Conservation (phyloP, 1,284 basidiomycete genomes). For the Pterulicium gracile region DNA sequence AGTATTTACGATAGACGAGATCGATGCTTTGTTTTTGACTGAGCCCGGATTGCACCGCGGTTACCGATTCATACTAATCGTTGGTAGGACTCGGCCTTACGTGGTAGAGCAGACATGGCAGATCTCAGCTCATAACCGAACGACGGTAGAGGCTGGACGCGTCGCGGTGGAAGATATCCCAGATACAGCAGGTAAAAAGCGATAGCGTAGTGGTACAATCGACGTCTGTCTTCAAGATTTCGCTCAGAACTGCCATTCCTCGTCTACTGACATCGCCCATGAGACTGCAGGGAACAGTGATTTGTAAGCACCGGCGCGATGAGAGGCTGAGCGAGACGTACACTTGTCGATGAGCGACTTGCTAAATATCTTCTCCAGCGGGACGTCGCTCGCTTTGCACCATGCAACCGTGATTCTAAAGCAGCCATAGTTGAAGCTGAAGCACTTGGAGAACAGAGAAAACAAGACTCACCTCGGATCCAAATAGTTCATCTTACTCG, state of each 20-base stretch:
- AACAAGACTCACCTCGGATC: conserved; percentile 61
- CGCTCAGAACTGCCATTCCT: conserved; percentile 80
- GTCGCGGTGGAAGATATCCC: too few species aligned
- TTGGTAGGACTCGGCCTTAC: too few species aligned
- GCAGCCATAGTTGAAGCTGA: conserved; percentile 11
- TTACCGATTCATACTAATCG: too few species aligned
- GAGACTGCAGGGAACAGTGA: conserved; percentile 45
- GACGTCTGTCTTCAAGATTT: too few species aligned
- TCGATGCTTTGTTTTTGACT: too few species aligned
- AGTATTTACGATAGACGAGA: too few species aligned
- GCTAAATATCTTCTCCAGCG: conserved; percentile 85
- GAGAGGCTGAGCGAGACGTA: conserved; percentile 19
- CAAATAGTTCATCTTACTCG: conserved; percentile 87
- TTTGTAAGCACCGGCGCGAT: conserved; percentile 5
- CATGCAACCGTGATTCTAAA: conserved; percentile 74
- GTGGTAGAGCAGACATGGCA: too few species aligned
- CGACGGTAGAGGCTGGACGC: too few species aligned
- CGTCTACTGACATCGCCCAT: conserved; percentile 74
- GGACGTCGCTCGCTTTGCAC: conserved; percentile 81
- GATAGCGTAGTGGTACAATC: too few species aligned
- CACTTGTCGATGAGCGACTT: conserved; percentile 82
- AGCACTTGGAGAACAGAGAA: conserved; percentile 6
- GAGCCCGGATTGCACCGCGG: too few species aligned
- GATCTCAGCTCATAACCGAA: too few species aligned
- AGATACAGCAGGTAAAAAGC: too few species aligned